Conservation (phyloP, 495 filamentous ascomycete species). For the Margaritispora aquatica region DNA sequence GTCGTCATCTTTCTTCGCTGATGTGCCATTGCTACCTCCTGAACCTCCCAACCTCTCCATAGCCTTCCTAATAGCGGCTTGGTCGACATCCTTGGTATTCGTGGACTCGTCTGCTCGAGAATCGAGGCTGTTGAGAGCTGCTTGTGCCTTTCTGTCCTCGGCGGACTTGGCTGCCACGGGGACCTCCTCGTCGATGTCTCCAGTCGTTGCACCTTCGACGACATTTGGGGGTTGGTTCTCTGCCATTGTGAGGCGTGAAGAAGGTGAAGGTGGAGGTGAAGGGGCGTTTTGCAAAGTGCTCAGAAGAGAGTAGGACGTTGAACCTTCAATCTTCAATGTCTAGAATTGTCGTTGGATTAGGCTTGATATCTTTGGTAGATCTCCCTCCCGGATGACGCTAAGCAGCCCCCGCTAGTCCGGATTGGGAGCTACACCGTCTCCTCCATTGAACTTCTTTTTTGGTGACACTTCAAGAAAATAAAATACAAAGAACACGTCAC, state of each 20-base stretch:
- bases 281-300: too few species aligned
- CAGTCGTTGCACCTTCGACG: conserved; percentile 50
- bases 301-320: too few species aligned
- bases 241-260: conserved; percentile 38
- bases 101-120: conserved; percentile 48
- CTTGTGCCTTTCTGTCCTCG: conserved; percentile 88
- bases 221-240: conserved; percentile 51
- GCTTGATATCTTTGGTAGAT: not conserved
- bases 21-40: conserved; percentile 28
- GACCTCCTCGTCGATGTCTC: conserved; percentile 54
- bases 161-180: conserved; percentile 60
- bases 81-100: conserved; percentile 55
- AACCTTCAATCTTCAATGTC: not conserved
- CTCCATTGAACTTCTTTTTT: not conserved
- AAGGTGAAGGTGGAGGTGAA: not conserved
- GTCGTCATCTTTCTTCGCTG: conserved; percentile 26
- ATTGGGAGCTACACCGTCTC: not conserved
- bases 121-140: conserved; percentile 69
- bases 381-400: not conserved
- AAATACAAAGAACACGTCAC: not conserved
- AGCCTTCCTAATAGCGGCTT: conserved; percentile 78
- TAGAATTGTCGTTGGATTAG: not conserved
- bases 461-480: too few species aligned
- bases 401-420: not conserved
- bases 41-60: conserved; percentile 60